phyloP scores from a whole-genome alignment of 208 protist species.

The Crithidia fasciculata region DNA sequence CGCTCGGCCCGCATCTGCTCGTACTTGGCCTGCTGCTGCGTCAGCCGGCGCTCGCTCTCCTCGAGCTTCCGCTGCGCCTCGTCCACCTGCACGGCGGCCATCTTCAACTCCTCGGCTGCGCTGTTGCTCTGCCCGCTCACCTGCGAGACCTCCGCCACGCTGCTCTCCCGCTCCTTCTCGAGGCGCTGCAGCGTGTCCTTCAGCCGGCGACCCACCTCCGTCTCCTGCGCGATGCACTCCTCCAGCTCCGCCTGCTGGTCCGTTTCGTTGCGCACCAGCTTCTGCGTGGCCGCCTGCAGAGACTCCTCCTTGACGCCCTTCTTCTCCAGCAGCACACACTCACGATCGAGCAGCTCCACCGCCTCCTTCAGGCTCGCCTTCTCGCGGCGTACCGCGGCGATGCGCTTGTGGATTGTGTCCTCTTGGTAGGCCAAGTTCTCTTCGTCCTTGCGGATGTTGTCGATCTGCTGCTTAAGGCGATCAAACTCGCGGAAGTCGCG shows the following conservation, averaged over 20 bases:
- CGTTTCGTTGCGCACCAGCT: constrained; percentile 85
- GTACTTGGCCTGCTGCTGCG: constrained; percentile 84
- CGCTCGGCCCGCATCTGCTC: constrained; percentile 96
- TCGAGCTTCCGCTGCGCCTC: constrained; percentile 96
- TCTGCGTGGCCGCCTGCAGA: constrained; percentile 68
- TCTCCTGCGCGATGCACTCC: constrained; percentile 61
- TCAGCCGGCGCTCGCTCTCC: constrained; percentile 88
- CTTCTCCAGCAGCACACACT: constrained; percentile 78
- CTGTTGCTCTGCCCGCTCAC: constrained; percentile 80
- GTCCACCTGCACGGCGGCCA: constrained; percentile 82
- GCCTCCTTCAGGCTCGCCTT: constrained; percentile 73
- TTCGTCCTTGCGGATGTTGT: constrained; percentile 80
- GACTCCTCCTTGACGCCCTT: constrained; percentile 60
- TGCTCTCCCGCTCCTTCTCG: constrained; percentile 94
- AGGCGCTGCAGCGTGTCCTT: constrained; percentile 71
- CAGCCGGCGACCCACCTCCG: constrained; percentile 56
- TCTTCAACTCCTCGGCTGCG: constrained; percentile 93
- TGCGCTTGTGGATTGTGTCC: constrained; percentile 66
- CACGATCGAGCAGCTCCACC: constrained; percentile 57
- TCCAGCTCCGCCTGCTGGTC: constrained; percentile 75
- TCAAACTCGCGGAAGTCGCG: constrained; percentile 79
- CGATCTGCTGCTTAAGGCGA: constrained; percentile 84
- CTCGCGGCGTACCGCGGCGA: constrained; percentile 59
- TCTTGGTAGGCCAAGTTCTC: constrained; percentile 82
- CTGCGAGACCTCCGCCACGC: constrained; percentile 86